Conservation (phyloP, 495 filamentous ascomycete genomes). For the Xylaria longipes region DNA sequence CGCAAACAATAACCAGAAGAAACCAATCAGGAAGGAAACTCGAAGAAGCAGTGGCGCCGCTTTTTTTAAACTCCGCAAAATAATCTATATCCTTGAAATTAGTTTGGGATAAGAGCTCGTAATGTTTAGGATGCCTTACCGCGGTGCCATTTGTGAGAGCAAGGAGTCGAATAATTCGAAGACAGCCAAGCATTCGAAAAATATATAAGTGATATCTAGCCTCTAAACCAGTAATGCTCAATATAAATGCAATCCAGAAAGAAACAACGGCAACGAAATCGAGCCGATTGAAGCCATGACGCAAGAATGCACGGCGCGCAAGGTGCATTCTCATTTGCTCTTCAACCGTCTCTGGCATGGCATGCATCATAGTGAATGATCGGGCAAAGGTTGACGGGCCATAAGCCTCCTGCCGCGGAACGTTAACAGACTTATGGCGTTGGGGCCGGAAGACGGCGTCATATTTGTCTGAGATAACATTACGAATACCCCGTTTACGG, state of each 20-base stretch:
- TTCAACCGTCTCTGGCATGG: conserved; percentile 65
- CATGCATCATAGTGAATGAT: conserved; percentile 80
- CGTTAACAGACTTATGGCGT: conserved; percentile 68
- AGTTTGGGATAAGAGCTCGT: neutral
- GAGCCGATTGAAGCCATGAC: conserved; percentile 92
- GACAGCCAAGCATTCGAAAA: conserved; percentile 94
- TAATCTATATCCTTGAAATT: conserved; percentile 64
- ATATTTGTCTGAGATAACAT: conserved; percentile 76
- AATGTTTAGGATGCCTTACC: conserved; percentile 50
- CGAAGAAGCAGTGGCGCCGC: conserved; percentile 92
- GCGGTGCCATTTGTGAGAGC: conserved; percentile 90
- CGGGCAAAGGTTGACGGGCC: conserved; percentile 77
- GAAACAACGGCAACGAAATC: conserved; percentile 97
- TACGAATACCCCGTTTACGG: conserved; percentile 71
- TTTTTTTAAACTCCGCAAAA: conserved; percentile 93
- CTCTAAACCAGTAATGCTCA: conserved; percentile 73
- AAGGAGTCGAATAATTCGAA: conserved; percentile 88
- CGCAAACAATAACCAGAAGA: conserved; percentile 99
- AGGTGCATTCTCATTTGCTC: conserved; percentile 85
- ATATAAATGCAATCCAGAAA: conserved; percentile 87
- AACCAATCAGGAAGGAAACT: conserved; percentile 93
- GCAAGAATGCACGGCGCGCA: conserved; percentile 88
- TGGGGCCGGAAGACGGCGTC: conserved; percentile 79
- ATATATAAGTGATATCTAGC: conserved; percentile 75
- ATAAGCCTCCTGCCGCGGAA: conserved; percentile 44